phyloP scores from a whole-genome alignment of 2,329 filamentous ascomycete genomes.

The Aspergillus sp. region DNA sequence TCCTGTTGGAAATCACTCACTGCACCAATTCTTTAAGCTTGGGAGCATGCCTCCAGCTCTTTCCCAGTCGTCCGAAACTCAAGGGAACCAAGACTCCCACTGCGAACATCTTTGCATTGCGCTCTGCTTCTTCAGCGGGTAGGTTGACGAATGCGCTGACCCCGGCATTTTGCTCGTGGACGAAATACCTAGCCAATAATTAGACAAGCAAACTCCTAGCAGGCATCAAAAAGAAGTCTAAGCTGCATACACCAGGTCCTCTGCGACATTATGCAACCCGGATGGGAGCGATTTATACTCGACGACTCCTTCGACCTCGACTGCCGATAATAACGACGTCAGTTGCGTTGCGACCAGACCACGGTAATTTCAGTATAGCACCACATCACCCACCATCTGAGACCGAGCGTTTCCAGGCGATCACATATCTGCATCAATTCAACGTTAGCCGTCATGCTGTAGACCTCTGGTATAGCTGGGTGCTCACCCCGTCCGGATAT shows the following conservation, averaged over 20 bases:
- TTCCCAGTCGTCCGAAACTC: slow-evolving; percentile 74
- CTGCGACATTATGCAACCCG: slow-evolving; percentile 76
- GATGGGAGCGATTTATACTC: slow-evolving; percentile 97
- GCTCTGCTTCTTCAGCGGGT: slow-evolving; percentile 66
- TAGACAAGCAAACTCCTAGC: not conserved
- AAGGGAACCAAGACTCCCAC: slow-evolving; percentile 82
- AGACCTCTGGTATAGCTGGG: too few species aligned
- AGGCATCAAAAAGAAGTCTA: slow-evolving; percentile 3
- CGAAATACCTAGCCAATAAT: slow-evolving; percentile 64
- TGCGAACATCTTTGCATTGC: slow-evolving; percentile 86
- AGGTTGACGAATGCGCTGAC: slow-evolving; percentile 86
- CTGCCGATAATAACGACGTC: slow-evolving; percentile 21
- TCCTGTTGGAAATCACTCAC: slow-evolving; percentile 36
- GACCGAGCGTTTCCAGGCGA: slow-evolving; percentile 73
- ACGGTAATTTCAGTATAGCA: not conserved
- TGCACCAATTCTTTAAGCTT: slow-evolving; percentile 64
- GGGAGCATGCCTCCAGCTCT: slow-evolving; percentile 81
- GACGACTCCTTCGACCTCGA: slow-evolving; percentile 69
- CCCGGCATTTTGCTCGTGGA: slow-evolving; percentile 75
- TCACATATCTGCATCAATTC: slow-evolving; percentile 54
- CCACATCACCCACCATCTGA: slow-evolving; percentile 49
- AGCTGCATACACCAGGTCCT: slow-evolving; percentile 60
- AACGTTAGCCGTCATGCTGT: not conserved
- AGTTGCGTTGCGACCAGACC: slow-evolving; percentile 5
- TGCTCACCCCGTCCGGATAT: slow-evolving; percentile 75